A percentile compares a stretch with the other conserved stretches of the same genome.
Conservation (phyloP, 345 rosid species). For the Rhodamnia argentea region DNA sequence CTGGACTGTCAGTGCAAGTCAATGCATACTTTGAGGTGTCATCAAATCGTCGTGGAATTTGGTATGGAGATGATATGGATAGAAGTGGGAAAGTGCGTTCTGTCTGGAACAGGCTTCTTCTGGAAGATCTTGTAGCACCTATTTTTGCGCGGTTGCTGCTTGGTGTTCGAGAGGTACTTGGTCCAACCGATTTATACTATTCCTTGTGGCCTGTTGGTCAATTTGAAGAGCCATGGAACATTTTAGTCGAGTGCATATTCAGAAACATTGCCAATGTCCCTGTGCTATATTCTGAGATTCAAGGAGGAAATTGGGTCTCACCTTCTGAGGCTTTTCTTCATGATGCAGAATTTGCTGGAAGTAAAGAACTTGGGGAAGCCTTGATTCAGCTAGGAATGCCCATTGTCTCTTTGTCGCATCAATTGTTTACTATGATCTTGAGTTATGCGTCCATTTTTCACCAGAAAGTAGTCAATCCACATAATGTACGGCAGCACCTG, state of each 20-base stretch:
- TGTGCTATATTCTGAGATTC: constrained; percentile 60
- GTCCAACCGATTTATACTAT: constrained; percentile 52
- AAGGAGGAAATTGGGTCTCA: constrained; percentile 74
- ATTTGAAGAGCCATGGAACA: constrained; percentile 93
- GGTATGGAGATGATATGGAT: constrained; percentile 99
- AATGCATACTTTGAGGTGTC: constrained; percentile 96
- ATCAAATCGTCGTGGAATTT: constrained; percentile 94
- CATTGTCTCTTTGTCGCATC: constrained; percentile 59
- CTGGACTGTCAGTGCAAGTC: constrained; percentile 79
- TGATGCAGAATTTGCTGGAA: constrained; percentile 59
- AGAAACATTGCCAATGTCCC: constrained; percentile 44
- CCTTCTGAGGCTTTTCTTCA: constrained; percentile 82
- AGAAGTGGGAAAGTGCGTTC: constrained; percentile 95
- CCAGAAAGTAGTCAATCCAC: constrained; percentile 86
- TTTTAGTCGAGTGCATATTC: constrained; percentile 74
- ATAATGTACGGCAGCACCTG: constrained; percentile 59
- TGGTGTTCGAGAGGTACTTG: constrained; percentile 56
- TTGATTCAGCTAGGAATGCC: constrained; percentile 76
- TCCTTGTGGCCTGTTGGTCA: constrained; percentile 76
- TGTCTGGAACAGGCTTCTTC: constrained; percentile 85
- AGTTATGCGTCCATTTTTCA: constrained; percentile 45
- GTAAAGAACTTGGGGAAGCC: constrained; percentile 68
- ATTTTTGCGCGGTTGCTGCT: constrained; percentile 48
- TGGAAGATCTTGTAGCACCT: constrained; percentile 89
- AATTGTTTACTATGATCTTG: constrained; percentile 62